These are phyloP conservation scores for Allantophomopsis cytisporea DNA, from an alignment of 2,329 filamentous ascomycete genomes.

Conservation along the genomic window DNA sequence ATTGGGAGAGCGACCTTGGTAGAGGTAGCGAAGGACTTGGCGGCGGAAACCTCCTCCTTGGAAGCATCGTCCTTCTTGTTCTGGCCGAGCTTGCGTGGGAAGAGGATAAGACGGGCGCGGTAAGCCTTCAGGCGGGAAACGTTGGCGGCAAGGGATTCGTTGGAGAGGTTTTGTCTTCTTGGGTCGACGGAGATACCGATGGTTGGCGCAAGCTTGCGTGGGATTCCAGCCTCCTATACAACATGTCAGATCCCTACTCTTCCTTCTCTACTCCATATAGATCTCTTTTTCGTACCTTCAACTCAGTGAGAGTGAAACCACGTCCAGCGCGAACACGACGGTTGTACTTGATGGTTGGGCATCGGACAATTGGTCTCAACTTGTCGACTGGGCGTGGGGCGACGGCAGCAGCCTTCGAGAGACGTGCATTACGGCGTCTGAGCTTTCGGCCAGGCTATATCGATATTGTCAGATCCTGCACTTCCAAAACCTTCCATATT, in stretches of 20 bases:
- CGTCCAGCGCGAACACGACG: slow-evolving; percentile 90
- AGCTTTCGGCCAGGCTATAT: slow-evolving; percentile 88
- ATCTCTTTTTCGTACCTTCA: slow-evolving; percentile 60
- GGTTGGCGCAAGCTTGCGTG: slow-evolving; percentile 86
- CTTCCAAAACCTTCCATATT: slow-evolving; percentile 1
- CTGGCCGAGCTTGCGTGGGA: slow-evolving; percentile 89
- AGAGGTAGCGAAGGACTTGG: slow-evolving; percentile 47
- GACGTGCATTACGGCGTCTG: slow-evolving; percentile 79
- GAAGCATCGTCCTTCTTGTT: slow-evolving; percentile 84
- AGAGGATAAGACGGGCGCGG: slow-evolving; percentile 90
- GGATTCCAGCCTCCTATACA: slow-evolving; percentile 77
- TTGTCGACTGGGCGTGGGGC: slow-evolving; percentile 96
- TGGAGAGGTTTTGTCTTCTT: slow-evolving; percentile 93
- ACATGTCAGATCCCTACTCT: slow-evolving; percentile 8
- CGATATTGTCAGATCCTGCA: slow-evolving; percentile 18
- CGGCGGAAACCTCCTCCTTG: slow-evolving; percentile 59
- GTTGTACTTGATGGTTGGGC: slow-evolving; percentile 99
- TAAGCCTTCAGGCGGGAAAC: slow-evolving; percentile 97
- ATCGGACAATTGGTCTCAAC: slow-evolving; percentile 90
- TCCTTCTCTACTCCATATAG: neutral
- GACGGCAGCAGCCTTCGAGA: slow-evolving; percentile 87
- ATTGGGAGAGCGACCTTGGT: slow-evolving; percentile 57
- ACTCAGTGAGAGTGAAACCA: slow-evolving; percentile 93
- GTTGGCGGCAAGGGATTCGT: slow-evolving; percentile 89
- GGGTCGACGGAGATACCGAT: slow-evolving; percentile 95